Evolutionary conservation across 108 stramenopile genomes (phyloP).

Genomic region (Nannochloropsis salina): DNA sequence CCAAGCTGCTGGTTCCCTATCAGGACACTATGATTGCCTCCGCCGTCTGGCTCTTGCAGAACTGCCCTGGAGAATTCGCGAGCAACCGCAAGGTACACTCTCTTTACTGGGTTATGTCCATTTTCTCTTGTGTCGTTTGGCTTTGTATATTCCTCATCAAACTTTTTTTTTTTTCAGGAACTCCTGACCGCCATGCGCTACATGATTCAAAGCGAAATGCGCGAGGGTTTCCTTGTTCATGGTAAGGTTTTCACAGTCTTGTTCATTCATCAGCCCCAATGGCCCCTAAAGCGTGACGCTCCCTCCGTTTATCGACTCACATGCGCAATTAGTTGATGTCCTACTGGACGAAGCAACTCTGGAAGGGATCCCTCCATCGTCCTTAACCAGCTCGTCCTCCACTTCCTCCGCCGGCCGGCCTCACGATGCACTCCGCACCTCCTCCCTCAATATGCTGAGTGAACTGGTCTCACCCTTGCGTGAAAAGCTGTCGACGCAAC

Average conservation of each 20-base stretch:
- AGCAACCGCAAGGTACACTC: conserved; percentile 14
- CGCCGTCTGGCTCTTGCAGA: background rate
- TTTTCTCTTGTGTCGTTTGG: conserved; percentile 19
- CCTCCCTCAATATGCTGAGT: background rate
- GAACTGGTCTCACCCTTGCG: conserved; percentile 32
- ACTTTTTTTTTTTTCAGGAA: conserved; percentile 68
- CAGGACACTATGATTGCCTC: background rate
- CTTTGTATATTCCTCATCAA: background rate
- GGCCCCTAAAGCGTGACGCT: background rate
- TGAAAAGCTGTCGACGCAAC: conserved; percentile 62
- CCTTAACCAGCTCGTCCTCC: background rate
- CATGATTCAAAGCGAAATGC: conserved; percentile 81
- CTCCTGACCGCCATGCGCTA: conserved; percentile 78
- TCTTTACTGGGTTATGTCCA: background rate
- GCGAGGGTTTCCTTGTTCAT: conserved; percentile 61
- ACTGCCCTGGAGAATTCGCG: background rate
- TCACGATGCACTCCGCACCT: background rate
- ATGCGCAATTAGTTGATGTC: conserved; percentile 68
- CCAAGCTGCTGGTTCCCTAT: background rate
- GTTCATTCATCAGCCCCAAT: no score
- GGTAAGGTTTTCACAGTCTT: background rate
- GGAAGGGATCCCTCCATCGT: background rate
- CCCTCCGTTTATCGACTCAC: background rate
- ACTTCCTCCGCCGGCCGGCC: background rate
- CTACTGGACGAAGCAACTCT: conserved; percentile 72